A percentile compares a stretch with the other conserved stretches of the same genome.
Conservation (phyloP, 2,329 filamentous ascomycete species). For the Neoscytalidium dimidiatum region DNA sequence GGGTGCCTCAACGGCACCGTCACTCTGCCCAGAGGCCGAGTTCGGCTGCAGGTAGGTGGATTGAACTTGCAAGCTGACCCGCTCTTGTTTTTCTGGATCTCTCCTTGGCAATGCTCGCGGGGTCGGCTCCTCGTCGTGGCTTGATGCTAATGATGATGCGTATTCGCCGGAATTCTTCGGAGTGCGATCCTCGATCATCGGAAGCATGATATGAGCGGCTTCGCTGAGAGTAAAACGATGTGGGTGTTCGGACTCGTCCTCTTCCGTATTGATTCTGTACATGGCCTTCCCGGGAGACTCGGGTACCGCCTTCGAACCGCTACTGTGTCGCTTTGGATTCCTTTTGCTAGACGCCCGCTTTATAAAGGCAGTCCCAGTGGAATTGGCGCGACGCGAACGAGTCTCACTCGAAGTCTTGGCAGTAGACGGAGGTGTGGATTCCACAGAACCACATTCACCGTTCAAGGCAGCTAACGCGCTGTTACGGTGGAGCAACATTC, state of each 20-base stretch:
- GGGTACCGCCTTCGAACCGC: not conserved
- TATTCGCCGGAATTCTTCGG: conserved; percentile 16
- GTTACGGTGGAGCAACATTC: conserved; percentile 11
- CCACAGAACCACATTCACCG: conserved; percentile 3
- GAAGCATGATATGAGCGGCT: conserved; percentile 12
- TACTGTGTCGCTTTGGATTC: conserved; percentile 16
- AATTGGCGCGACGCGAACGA: conserved; percentile 36
- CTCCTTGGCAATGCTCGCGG: not conserved
- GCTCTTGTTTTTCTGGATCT: not conserved
- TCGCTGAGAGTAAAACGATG: conserved; percentile 5
- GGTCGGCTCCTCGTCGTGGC: not conserved
- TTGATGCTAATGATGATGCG: not conserved
- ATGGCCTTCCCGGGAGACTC: not conserved
- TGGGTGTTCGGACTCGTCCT: not conserved
- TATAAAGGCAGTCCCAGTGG: conserved; percentile 33
- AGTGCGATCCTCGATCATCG: conserved; percentile 12
- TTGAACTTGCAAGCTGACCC: not conserved
- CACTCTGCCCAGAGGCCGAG: not conserved
- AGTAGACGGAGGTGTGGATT: not conserved
- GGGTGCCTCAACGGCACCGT: not conserved
- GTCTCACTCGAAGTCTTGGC: conserved; percentile 26
- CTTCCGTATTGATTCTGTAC: conserved; percentile 1
- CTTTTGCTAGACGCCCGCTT: conserved; percentile 11
- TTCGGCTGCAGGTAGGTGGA: not conserved
- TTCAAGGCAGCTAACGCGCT: conserved; percentile 9